A percentile compares a stretch with the other conserved stretches of the same genome.
Evolutionary conservation across 2,329 filamentous ascomycete species (phyloP).

Genomic region (Penicillium sp.): DNA sequence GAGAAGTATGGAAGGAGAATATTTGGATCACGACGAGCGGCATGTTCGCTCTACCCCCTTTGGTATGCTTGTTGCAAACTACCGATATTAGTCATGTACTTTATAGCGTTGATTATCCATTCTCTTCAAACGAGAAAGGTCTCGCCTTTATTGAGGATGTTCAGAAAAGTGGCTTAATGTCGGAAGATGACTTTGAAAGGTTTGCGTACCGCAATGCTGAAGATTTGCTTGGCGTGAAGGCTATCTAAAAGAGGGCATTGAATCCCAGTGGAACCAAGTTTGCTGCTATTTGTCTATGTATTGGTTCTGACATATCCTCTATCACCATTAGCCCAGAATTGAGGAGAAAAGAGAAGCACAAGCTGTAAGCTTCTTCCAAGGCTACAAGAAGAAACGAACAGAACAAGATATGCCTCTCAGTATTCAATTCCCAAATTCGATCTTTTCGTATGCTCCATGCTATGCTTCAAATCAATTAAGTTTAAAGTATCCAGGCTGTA

Average conservation of each 20-base stretch:
- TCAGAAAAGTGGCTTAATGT: neutral
- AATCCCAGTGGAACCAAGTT: no score
- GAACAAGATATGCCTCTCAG: no score
- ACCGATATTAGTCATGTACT: neutral
- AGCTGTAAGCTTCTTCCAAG: no score
- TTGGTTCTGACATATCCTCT: no score
- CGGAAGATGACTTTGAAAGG: neutral
- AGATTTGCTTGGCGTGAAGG: neutral
- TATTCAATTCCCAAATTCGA: no score
- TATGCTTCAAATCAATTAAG: slow-evolving; percentile 18
- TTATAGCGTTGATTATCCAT: slow-evolving; percentile 4
- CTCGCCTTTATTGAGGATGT: neutral
- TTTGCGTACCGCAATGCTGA: slow-evolving; percentile 2
- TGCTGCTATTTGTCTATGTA: no score
- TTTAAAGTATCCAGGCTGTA: slow-evolving; percentile 49
- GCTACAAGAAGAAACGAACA: no score
- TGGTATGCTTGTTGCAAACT: neutral
- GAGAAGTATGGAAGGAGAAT: neutral
- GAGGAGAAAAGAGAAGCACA: no score
- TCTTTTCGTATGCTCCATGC: neutral
- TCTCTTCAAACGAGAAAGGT: slow-evolving; percentile 1
- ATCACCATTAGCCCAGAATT: no score
- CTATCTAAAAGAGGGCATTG: neutral
- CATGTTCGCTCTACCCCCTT: neutral
- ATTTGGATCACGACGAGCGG: slow-evolving; percentile 3